phyloP scores from a whole-genome alignment of 1,284 basidiomycete species.

The Neonothopanus nambi region DNA sequence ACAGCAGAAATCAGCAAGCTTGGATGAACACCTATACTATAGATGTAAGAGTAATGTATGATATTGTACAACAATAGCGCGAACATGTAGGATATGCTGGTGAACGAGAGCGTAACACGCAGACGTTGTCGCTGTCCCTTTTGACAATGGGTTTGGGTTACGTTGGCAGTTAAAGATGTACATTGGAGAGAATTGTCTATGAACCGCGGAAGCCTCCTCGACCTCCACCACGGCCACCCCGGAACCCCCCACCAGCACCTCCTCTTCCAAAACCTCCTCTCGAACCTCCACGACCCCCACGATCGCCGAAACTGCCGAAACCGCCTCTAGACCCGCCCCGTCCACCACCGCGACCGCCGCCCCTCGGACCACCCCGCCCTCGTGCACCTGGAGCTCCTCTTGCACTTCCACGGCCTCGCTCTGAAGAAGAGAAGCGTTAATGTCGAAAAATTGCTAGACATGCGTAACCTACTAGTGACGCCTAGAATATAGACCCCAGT shows the following conservation, averaged over 20 bases:
- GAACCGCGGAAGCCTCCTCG: constrained; percentile 13
- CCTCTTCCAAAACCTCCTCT: constrained; percentile 39
- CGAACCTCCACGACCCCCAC: constrained; percentile 38
- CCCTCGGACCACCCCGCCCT: constrained; percentile 42
- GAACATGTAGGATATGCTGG: neutral
- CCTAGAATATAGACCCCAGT: constrained; percentile 30
- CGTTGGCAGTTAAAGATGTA: too few species aligned
- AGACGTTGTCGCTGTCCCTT: too few species aligned
- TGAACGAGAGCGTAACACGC: too few species aligned
- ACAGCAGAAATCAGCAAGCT: constrained; percentile 3
- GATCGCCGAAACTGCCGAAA: constrained; percentile 34
- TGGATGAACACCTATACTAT: constrained; percentile 2
- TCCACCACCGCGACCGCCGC: constrained; percentile 35
- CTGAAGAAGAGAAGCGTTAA: constrained; percentile 33
- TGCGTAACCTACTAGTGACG: constrained; percentile 45
- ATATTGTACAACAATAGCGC: neutral
- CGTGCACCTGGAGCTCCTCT: constrained; percentile 42
- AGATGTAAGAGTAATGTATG: too few species aligned
- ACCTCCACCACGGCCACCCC: constrained; percentile 36
- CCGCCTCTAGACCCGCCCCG: constrained; percentile 24
- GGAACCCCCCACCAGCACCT: constrained; percentile 19
- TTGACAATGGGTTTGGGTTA: too few species aligned
- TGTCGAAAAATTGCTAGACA: constrained; percentile 9
- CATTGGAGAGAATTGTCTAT: constrained; percentile 1
- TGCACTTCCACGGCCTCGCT: constrained; percentile 58